These are phyloP conservation scores for Termitomyces sp. DNA, from an alignment of 768 basidiomycete species.

Conservation along the genomic window DNA sequence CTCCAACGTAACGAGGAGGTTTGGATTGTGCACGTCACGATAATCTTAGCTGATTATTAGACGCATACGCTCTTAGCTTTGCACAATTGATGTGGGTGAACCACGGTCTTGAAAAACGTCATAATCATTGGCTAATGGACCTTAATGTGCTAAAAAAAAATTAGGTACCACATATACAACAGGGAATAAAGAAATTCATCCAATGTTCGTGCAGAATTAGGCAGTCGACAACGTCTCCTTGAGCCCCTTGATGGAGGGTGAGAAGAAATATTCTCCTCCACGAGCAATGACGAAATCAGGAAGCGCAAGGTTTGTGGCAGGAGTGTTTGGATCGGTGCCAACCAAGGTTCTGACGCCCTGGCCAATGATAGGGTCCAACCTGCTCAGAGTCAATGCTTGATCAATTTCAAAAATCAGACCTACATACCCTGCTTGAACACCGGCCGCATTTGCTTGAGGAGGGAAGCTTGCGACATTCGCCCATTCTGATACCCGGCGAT, in stretches of 20 bases:
- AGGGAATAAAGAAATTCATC: no score
- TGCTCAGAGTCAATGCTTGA: constrained; percentile 18
- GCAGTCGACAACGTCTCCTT: constrained; percentile 27
- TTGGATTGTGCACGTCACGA: neutral
- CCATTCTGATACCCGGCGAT: constrained; percentile 26
- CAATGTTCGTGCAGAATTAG: neutral
- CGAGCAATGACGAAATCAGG: constrained; percentile 39
- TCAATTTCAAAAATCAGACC: neutral
- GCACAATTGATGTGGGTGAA: neutral
- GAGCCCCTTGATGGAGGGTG: constrained; percentile 44
- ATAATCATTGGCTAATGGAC: neutral
- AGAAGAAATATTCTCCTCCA: constrained; percentile 53
- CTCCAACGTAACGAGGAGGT: neutral
- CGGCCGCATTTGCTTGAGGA: constrained; percentile 14
- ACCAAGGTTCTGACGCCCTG: constrained; percentile 22
- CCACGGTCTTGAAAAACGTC: neutral
- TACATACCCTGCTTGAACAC: constrained; percentile 28
- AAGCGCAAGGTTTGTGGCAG: constrained; percentile 25
- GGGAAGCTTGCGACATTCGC: constrained; percentile 35
- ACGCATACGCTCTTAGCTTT: neutral
- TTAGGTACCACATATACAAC: neutral
- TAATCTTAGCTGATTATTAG: neutral
- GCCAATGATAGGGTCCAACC: constrained; percentile 48
- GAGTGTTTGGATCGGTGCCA: constrained; percentile 30
- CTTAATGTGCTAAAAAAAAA: neutral